Percentiles rank a stretch among this genome's conserved stretches.
Conservation (phyloP, 2,329 filamentous ascomycete species). For the Cadophora sp. region DNA sequence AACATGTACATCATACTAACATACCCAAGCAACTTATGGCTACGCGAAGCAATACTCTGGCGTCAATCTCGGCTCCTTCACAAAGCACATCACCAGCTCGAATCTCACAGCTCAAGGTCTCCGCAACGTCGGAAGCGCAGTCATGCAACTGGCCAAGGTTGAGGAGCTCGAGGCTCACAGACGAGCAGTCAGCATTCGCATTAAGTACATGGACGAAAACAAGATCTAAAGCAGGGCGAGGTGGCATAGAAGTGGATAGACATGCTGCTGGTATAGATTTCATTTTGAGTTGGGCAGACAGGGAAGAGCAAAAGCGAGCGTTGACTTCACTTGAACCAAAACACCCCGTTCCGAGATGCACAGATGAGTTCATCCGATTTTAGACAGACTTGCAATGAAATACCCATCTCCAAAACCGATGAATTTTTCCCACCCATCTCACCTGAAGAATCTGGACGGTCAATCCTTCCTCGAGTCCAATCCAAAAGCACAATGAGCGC, state of each 20-base stretch:
- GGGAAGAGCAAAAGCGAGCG: no score
- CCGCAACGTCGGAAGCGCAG: slow-evolving; percentile 82
- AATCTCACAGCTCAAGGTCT: slow-evolving; percentile 87
- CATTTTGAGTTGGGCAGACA: no score
- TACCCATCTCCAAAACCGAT: no score
- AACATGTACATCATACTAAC: slow-evolving; percentile 20
- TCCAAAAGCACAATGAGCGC: no score
- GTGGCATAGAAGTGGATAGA: not conserved
- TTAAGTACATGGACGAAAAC: slow-evolving; percentile 53
- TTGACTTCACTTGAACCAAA: no score
- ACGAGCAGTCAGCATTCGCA: slow-evolving; percentile 70
- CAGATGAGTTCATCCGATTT: no score
- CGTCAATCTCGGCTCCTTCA: slow-evolving; percentile 93
- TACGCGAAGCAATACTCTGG: slow-evolving; percentile 99
- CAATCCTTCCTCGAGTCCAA: no score
- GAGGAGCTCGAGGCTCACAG: slow-evolving; percentile 95
- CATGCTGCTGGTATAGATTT: not conserved
- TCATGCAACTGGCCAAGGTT: slow-evolving; percentile 94
- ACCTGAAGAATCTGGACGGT: no score
- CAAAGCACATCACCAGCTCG: slow-evolving; percentile 97
- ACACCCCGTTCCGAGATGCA: no score
- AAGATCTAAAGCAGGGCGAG: slow-evolving; percentile 20
- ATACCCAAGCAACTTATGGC: slow-evolving; percentile 81
- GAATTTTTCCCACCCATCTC: no score
- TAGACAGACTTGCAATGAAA: no score